Conservation (phyloP, 1,284 basidiomycete genomes). For the Ganoderma lucidum region DNA sequence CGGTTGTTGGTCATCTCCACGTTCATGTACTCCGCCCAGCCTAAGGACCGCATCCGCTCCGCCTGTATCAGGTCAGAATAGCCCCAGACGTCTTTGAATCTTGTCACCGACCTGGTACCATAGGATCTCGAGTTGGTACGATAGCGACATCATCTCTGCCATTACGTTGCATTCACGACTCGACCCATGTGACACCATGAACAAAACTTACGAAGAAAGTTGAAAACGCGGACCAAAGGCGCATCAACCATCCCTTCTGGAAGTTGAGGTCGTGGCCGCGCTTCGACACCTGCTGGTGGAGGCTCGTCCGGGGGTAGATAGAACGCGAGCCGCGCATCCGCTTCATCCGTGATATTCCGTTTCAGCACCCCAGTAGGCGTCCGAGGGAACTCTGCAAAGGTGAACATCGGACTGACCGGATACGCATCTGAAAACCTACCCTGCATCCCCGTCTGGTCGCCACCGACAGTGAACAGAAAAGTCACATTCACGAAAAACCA, state of each 20-base stretch:
- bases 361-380: slow-evolving; percentile 70
- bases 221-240: slow-evolving; percentile 81
- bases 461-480: slow-evolving; percentile 76
- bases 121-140: slow-evolving; percentile 85
- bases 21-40: slow-evolving; percentile 77
- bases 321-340: slow-evolving; percentile 67
- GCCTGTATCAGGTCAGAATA: slow-evolving; percentile 51
- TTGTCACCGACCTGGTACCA: slow-evolving; percentile 71
- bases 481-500: slow-evolving; percentile 87
- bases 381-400: slow-evolving; percentile 69
- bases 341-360: slow-evolving; percentile 75
- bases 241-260: slow-evolving; percentile 71
- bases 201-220: slow-evolving; percentile 75
- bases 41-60: slow-evolving; percentile 74
- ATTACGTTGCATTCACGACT: neutral
- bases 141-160: slow-evolving; percentile 84
- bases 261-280: slow-evolving; percentile 60
- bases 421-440: slow-evolving; percentile 46
- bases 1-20: slow-evolving; percentile 71
- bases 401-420: slow-evolving; percentile 8
- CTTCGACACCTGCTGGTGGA: slow-evolving; percentile 52
- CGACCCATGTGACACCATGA: neutral
- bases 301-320: slow-evolving; percentile 59
- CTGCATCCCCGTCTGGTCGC: slow-evolving; percentile 74
- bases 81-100: no score